Evolutionary conservation across 2,329 filamentous ascomycete species (phyloP), one percentile per base, ranked within the genome.

Genomic region (Colletotrichum godetiae): DNA sequence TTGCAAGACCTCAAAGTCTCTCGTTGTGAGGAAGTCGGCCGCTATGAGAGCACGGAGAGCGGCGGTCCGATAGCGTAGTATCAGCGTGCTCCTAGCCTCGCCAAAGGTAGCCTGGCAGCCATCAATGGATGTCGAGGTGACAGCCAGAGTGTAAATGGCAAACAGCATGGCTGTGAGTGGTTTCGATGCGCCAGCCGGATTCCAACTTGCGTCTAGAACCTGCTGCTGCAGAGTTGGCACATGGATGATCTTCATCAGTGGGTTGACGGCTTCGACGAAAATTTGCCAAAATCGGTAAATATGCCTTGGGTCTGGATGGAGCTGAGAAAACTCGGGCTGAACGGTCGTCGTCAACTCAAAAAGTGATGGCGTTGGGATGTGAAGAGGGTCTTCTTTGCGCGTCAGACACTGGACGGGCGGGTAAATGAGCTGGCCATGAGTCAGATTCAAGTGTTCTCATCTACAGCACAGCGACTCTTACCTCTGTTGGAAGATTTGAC

Each of bases 241-340:
- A 46, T 82, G 81, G 0, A 81, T 42, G 2, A 82, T 77, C 67
- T 81, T 82, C 13, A 76, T 73, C 0, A 83, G 68, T 0, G 80
- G 81, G 13, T 83, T 80, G 35, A 81, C 78, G 0, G 69, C 75
- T 46, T 82, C 81, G 15, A 81, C 76, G 42, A 81, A 82, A 0
- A 72, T 70, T n/a, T 83, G 79, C 81, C 81, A 82, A 7, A 80
- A 67, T 5, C 75, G 76, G 29, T 78, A 79, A 6, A 81, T 79
- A 0, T 77, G 75, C 3, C 76, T 77, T 6, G 81, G 79, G 2
- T 82, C 79, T 0, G 81, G 81, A 8, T 82, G 80, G 0, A 76
- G 5, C 1, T 76, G 58, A 8, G 68, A 42, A 5, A 69, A 2
- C 3, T 46, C 31, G 3, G 56, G 31, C 0, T 72, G n/a, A 0